phyloP scores from a whole-genome alignment of 1,284 basidiomycete genomes.

The Cystobasidium pallidum region DNA sequence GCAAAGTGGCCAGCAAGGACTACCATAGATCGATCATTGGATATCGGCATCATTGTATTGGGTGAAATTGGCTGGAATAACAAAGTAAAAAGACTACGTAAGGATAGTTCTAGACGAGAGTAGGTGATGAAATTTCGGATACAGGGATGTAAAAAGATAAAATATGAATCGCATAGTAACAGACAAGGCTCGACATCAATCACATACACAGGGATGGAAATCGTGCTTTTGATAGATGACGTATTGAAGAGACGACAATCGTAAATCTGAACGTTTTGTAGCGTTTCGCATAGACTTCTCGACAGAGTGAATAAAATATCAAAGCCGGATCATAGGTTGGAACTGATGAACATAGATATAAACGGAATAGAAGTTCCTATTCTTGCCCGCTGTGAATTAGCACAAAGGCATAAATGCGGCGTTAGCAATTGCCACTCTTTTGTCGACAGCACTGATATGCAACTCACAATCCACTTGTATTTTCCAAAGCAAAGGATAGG shows the following conservation, averaged over 20 bases:
- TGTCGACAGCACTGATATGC: background rate
- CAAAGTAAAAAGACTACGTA: background rate
- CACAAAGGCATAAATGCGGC: background rate
- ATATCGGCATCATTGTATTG: background rate
- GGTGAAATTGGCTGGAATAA: background rate
- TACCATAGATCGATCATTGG: background rate
- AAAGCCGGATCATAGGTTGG: too few relatives aligned
- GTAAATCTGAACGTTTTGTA: too few relatives aligned
- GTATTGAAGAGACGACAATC: too few relatives aligned
- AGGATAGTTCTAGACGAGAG: background rate
- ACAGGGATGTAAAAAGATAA: background rate
- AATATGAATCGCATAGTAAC: background rate
- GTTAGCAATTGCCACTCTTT: background rate
- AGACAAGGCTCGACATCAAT: background rate
- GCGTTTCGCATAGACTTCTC: too few relatives aligned
- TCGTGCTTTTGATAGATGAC: too few relatives aligned
- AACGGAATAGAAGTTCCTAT: background rate
- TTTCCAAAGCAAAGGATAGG: constrained; percentile 73
- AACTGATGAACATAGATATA: too few relatives aligned
- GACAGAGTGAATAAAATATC: too few relatives aligned
- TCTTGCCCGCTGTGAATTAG: constrained; percentile 22
- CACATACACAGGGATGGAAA: constrained; percentile 2
- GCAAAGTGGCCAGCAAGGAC: background rate
- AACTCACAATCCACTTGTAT: constrained; percentile 49
- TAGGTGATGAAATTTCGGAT: background rate